phyloP scores from a whole-genome alignment of 768 basidiomycete genomes.

The Lactarius sanguifluus region DNA sequence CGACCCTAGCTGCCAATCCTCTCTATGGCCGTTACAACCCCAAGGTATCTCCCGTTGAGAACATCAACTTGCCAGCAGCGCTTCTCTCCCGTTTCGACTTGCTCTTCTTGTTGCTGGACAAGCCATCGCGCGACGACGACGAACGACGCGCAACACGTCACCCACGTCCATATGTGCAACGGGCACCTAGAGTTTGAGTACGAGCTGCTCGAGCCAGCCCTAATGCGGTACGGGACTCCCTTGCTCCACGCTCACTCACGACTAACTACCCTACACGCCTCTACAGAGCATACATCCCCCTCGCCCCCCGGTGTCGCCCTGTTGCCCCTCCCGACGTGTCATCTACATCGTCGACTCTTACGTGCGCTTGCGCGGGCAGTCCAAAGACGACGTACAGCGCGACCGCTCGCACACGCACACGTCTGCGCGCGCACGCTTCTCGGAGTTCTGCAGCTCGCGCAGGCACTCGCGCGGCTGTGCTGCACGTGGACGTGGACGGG shows the following conservation, averaged over 20 bases:
- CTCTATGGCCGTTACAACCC: slow-evolving; percentile 97
- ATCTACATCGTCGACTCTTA: slow-evolving; percentile 93
- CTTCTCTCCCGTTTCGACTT: slow-evolving; percentile 95
- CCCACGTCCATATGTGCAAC: slow-evolving; percentile 96
- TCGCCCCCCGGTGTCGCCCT: slow-evolving; percentile 84
- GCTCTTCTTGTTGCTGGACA: slow-evolving; percentile 95
- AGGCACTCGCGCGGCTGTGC: slow-evolving; percentile 84
- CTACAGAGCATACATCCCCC: slow-evolving; percentile 88
- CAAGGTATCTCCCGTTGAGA: slow-evolving; percentile 97
- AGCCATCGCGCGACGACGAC: slow-evolving; percentile 91
- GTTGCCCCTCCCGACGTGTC: slow-evolving; percentile 86
- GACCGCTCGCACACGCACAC: slow-evolving; percentile 95
- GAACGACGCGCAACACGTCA: slow-evolving; percentile 96
- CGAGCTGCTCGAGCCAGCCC: slow-evolving; percentile 79
- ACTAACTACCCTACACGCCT: slow-evolving; percentile 17
- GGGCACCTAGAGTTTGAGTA: slow-evolving; percentile 80
- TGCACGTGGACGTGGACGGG: slow-evolving; percentile 89
- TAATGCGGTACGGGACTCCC: slow-evolving; percentile 74
- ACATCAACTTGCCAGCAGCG: slow-evolving; percentile 98
- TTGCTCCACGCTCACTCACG: background rate
- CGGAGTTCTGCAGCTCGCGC: slow-evolving; percentile 89
- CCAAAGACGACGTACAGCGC: slow-evolving; percentile 85
- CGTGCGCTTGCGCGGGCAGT: slow-evolving; percentile 89
- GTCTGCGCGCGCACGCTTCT: slow-evolving; percentile 92
- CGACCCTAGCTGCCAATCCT: slow-evolving; percentile 97